Evolutionary conservation across 305 asterid genomes (phyloP), one percentile per base, ranked within the genome.

Genomic region (Fraxinus angustifolia): DNA sequence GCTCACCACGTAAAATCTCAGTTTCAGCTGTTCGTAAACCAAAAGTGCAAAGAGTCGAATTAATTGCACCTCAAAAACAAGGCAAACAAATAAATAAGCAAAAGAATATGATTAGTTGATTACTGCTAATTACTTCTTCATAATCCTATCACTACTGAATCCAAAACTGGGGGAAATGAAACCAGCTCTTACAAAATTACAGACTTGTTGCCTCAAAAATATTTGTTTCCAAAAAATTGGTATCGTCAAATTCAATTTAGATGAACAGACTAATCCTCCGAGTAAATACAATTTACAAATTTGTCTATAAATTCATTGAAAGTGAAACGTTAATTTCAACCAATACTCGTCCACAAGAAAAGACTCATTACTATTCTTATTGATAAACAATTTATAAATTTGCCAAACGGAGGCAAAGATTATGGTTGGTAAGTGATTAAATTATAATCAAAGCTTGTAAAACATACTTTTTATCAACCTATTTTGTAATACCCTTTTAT

Each of bases 1-100:
- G 97, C 89, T 96, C 96, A 76, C 76, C 68, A 56, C 92, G 90
- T 82, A 91, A 91, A 73, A 83, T 88, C 89, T 96, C 97, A 2
- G 97, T 92, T 89, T 94, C 98, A 87, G 77, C 98, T 96, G 91
- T 86, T 85, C 76, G 80, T 76, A 17, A 86, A 79, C 72, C 71
- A 79, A 86, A 70, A 73, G 58, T 62, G 40, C 48, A 80, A 21
- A 48, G 31, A 17, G 7, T 31, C 21, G 30, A 56, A 68, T 79
- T 31, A 80, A 42, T 26, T 16, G 26, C n/a, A 45, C 21, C 45
- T 77, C 76, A 77, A 77, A 42, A 34, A 58, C 50, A 83, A 78
- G 42, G 79, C 73, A 33, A 78, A 77, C 11, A 53, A 74, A 28
- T 33, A 45, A 45, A 68, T 8, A 12, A 78, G 30, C 23, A 71